A percentile compares a stretch with the other conserved stretches of the same genome.
These are phyloP conservation scores for Fomitopsis serialis DNA, from an alignment of 768 basidiomycete species.

Conservation along the genomic window DNA sequence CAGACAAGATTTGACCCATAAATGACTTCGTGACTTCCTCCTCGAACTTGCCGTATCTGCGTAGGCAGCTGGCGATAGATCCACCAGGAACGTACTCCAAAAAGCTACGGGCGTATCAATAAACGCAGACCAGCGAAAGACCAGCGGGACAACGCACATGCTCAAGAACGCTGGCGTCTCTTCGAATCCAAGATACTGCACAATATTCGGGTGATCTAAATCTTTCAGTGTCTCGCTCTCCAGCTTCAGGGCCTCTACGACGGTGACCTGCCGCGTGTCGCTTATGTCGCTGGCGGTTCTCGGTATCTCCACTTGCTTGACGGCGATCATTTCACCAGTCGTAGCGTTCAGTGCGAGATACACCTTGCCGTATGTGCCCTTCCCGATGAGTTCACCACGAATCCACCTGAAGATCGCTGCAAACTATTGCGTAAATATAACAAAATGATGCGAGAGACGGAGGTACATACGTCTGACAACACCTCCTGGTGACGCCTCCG, in stretches of 20 bases:
- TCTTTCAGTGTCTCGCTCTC: constrained; percentile 97
- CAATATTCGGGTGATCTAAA: constrained; percentile 94
- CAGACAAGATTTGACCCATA: constrained; percentile 85
- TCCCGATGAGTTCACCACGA: constrained; percentile 94
- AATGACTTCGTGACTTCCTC: constrained; percentile 92
- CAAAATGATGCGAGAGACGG: constrained; percentile 8
- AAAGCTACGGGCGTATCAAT: constrained; percentile 52
- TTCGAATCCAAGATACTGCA: constrained; percentile 94
- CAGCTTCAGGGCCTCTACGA: constrained; percentile 88
- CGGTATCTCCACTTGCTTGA: constrained; percentile 97
- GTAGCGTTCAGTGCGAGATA: constrained; percentile 95
- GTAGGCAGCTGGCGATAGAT: constrained; percentile 84
- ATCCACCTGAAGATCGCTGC: constrained; percentile 96
- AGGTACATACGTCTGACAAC: constrained; percentile 56
- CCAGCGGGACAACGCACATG: constrained; percentile 58
- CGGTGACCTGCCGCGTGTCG: constrained; percentile 75
- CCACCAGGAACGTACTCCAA: constrained; percentile 99
- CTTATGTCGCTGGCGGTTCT: constrained; percentile 87
- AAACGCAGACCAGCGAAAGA: background rate
- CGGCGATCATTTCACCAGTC: constrained; percentile 98
- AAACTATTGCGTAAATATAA: constrained; percentile 3
- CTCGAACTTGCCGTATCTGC: constrained; percentile 89
- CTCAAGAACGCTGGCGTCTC: constrained; percentile 84
- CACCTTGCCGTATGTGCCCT: constrained; percentile 94
- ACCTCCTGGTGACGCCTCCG: constrained; percentile 21